Percentiles rank a stretch among this genome's conserved stretches.
phyloP scores from a whole-genome alignment of 2,329 filamentous ascomycete genomes.

The Alternaria atra region DNA sequence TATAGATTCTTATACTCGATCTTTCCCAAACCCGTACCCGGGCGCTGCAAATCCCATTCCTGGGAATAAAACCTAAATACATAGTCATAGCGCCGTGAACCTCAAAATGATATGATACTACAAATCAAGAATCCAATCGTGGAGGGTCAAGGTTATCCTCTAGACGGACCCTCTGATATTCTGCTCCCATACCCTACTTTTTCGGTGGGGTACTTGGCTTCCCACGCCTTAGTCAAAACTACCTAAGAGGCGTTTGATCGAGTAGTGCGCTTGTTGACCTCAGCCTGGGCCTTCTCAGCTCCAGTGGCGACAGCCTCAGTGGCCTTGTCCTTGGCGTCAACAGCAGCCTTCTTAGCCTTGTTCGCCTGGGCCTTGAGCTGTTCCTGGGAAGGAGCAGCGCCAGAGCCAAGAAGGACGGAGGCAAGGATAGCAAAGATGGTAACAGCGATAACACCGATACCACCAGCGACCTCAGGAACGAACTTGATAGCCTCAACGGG shows the following conservation, averaged over 20 bases:
- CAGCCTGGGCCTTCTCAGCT: constrained; percentile 78
- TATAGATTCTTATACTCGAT: constrained; percentile 3
- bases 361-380: constrained; percentile 76
- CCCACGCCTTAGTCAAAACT: neutral
- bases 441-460: constrained; percentile 74
- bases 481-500: constrained; percentile 86
- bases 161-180: constrained; percentile 24
- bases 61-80: constrained; percentile 41
- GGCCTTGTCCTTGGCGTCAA: constrained; percentile 72
- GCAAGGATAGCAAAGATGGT: constrained; percentile 75
- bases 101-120: constrained; percentile 37
- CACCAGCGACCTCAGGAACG: constrained; percentile 89
- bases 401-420: constrained; percentile 72
- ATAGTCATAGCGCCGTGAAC: constrained; percentile 37
- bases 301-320: constrained; percentile 68
- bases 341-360: constrained; percentile 76
- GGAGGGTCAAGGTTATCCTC: constrained; percentile 17
- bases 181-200: constrained; percentile 17
- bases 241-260: constrained; percentile 49
- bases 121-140: constrained; percentile 34
- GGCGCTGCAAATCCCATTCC: constrained; percentile 29
- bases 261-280: constrained; percentile 69
- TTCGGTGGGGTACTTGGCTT: constrained; percentile 2
- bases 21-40: constrained; percentile 4
- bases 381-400: constrained; percentile 69